Percentiles rank a stretch among this genome's conserved stretches.
These are phyloP conservation scores for Fragilariopsis cylindrus DNA, from an alignment of 108 stramenopile genomes.

Conservation along the genomic window DNA sequence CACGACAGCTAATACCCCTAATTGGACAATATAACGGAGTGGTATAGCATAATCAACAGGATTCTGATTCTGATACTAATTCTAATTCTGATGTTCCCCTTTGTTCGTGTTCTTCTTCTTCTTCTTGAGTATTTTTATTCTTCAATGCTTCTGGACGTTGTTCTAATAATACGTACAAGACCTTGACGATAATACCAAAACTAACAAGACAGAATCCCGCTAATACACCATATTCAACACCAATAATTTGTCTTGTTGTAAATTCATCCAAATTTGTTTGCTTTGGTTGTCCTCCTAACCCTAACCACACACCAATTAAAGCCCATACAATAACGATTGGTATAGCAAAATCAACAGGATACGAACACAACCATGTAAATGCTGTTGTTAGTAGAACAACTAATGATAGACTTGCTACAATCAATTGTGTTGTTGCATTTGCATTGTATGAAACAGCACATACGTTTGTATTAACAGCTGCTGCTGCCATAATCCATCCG, in stretches of 20 bases:
- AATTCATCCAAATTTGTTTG: conserved; percentile 45
- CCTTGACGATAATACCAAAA: conserved; percentile 9
- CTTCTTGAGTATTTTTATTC: not conserved
- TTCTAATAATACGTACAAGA: not conserved
- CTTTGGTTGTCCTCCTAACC: conserved; percentile 41
- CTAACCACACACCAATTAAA: conserved; percentile 44
- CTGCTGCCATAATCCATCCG: conserved; percentile 83
- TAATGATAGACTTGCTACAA: conserved; percentile 49
- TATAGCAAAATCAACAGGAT: conserved; percentile 49
- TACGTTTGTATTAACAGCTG: conserved; percentile 71
- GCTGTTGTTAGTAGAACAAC: conserved; percentile 51
- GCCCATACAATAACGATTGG: conserved; percentile 67
- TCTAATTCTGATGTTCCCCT: too few species aligned
- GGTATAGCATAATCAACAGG: too few species aligned
- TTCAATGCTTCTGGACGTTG: conserved; percentile 18
- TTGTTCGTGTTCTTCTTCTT: too few species aligned
- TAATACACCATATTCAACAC: conserved; percentile 10
- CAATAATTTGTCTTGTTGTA: conserved; percentile 15
- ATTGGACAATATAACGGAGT: too few species aligned
- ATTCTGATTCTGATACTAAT: too few species aligned
- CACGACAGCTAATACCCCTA: too few species aligned
- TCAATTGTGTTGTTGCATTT: conserved; percentile 41
- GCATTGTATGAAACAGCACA: conserved; percentile 40
- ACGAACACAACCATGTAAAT: conserved; percentile 32
- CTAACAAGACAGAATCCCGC: not conserved